Conservation (phyloP, 768 basidiomycete species). For the Fomitopsis pulvina region DNA sequence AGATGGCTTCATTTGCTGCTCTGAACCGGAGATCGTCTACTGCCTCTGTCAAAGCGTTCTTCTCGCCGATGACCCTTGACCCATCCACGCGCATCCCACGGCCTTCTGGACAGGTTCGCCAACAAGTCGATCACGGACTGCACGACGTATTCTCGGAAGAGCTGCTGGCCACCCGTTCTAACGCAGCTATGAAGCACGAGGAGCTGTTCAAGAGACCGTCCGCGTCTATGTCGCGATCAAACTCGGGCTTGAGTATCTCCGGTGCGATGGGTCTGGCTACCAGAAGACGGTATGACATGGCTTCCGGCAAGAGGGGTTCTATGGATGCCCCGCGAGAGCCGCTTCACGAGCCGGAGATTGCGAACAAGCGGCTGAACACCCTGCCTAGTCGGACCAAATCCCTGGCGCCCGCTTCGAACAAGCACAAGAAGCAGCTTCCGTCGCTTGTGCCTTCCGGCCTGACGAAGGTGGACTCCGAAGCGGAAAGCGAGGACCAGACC, state of each 20-base stretch:
- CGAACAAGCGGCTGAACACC: background rate
- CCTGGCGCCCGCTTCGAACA: slow-evolving; percentile 8
- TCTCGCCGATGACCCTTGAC: slow-evolving; percentile 44
- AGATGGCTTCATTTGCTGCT: slow-evolving; percentile 27
- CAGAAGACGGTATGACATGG: slow-evolving; percentile 54
- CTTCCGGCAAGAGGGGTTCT: slow-evolving; percentile 52
- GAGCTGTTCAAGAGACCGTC: slow-evolving; percentile 46
- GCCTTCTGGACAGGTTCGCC: slow-evolving; percentile 56
- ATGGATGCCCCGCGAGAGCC: slow-evolving; percentile 20
- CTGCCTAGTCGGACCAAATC: slow-evolving; percentile 10
- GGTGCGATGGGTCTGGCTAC: slow-evolving; percentile 49
- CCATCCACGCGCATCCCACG: slow-evolving; percentile 60
- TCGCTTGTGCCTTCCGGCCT: slow-evolving; percentile 9
- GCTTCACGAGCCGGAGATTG: background rate
- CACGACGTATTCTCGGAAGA: slow-evolving; percentile 76
- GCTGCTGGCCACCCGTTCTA: slow-evolving; percentile 60
- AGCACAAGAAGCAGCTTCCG: slow-evolving; percentile 14
- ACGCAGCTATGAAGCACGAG: slow-evolving; percentile 56
- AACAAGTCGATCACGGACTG: slow-evolving; percentile 69
- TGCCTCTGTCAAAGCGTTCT: slow-evolving; percentile 56
- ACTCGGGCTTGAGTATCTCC: slow-evolving; percentile 54
- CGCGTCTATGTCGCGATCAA: slow-evolving; percentile 44
- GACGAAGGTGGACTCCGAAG: slow-evolving; percentile 6
- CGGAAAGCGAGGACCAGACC: background rate
- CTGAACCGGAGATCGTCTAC: slow-evolving; percentile 50